Base-by-base conservation (phyloP, 1,284 basidiomycete genomes). In the Wallemia hederae region DNA sequence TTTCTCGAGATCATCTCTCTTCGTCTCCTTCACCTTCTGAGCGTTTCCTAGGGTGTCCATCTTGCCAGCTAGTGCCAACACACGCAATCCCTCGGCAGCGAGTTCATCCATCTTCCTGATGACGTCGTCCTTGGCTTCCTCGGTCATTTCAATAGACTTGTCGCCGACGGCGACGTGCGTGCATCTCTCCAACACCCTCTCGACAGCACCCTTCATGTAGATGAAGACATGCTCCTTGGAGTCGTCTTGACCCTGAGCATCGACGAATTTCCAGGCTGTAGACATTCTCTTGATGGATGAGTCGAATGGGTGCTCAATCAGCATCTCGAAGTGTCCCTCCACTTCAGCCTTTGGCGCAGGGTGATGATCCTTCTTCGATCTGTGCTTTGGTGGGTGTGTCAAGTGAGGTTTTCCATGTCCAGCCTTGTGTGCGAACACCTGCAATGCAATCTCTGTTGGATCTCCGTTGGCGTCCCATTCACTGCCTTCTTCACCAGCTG, bases 391-490 rank as follows among this genome's bases (percentile, higher is more conserved):
- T 22, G 31, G 27, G 62, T 69, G 67, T 27, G 71, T 74, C 57
- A 71, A 66, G 60, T 68, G 68, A 11, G 69, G 68, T 63, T 72
- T 72, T 22, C 71, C 70, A 60, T 69, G 69, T 11, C 72, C 71
- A 33, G 73, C 67, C 62, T 76, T 76, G 64, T 77, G 75, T 0
- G 78, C 77, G 60, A 78, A 78, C 5, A 81, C 80, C 68, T 81
- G 80, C 3, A 82, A 74, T 0, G 80, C 79, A 31, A 77, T 74
- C 61, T 73, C 72, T 19, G 82, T 83, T 0, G 81, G 78, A 65
- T 83, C 81, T 27, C 82, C 82, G 57, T 78, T 78, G 0, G 79
- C 78, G 39, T 77, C 75, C 81, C 81, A 83, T 61, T 74, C 56
- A 15, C 27, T 70, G 24, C 75, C 76, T 17, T 74, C 71, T 34